Percentiles rank a stretch among this genome's conserved stretches.
These are phyloP conservation scores for Lumnitzera racemosa DNA, from an alignment of 345 rosid species.

Conservation along the genomic window DNA sequence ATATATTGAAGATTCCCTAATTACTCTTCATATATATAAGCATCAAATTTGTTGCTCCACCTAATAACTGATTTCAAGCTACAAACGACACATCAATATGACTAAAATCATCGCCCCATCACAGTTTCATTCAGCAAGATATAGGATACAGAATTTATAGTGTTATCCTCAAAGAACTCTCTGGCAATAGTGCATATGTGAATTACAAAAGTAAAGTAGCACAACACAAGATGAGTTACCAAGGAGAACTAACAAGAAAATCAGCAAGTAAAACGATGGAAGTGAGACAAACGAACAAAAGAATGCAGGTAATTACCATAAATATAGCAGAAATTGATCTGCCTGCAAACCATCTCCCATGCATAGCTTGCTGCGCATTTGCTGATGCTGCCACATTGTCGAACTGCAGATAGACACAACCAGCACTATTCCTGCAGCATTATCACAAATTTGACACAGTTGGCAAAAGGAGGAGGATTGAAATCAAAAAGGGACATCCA, in stretches of 20 bases:
- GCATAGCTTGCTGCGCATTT: constrained; percentile 78
- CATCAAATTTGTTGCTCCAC: too few relatives aligned
- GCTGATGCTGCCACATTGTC: constrained; percentile 54
- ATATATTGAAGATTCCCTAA: too few relatives aligned
- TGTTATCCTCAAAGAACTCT: too few relatives aligned
- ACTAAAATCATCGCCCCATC: too few relatives aligned
- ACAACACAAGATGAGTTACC: neutral
- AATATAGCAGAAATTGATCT: constrained; percentile 67
- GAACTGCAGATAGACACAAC: constrained; percentile 67
- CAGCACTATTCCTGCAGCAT: constrained; percentile 63
- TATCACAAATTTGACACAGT: neutral
- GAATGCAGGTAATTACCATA: constrained; percentile 40
- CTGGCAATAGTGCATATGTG: neutral
- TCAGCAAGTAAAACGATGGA: too few relatives aligned
- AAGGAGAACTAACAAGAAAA: neutral
- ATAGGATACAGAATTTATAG: too few relatives aligned
- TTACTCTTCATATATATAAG: too few relatives aligned
- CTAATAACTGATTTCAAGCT: too few relatives aligned
- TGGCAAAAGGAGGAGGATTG: too few relatives aligned
- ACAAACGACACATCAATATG: too few relatives aligned
- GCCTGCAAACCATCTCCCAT: constrained; percentile 92
- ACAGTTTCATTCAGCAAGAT: too few relatives aligned
- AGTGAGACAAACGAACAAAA: neutral
- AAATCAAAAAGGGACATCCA: too few relatives aligned
- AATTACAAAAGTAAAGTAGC: neutral